These are phyloP conservation scores for Cyphellophora europaea DNA, from an alignment of 2,329 filamentous ascomycete species.

Conservation along the genomic window DNA sequence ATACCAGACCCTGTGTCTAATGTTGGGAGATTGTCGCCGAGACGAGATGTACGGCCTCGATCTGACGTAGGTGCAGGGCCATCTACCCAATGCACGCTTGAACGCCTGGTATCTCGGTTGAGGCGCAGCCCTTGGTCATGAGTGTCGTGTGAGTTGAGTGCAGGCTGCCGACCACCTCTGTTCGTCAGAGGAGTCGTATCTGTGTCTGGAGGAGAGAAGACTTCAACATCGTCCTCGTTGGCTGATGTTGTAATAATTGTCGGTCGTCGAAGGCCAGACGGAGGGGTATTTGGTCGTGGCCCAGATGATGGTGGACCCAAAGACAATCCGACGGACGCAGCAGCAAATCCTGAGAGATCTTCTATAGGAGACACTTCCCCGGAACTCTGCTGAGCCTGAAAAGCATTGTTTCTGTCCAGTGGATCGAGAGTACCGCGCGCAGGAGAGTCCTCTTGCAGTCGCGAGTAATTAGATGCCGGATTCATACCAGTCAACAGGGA, in stretches of 20 bases:
- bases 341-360: constrained; percentile 30
- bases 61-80: constrained; percentile 15
- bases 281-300: constrained; percentile 13
- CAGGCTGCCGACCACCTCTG: constrained; percentile 43
- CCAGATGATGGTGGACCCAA: constrained; percentile 23
- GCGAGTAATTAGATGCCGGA: constrained; percentile 24
- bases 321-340: constrained; percentile 33
- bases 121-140: constrained; percentile 33
- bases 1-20: constrained; percentile 50
- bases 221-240: constrained; percentile 20
- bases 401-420: neutral
- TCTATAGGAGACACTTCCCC: constrained; percentile 28
- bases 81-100: constrained; percentile 45
- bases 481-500: constrained; percentile 34
- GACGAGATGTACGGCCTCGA: constrained; percentile 33
- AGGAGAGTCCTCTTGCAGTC: constrained; percentile 15
- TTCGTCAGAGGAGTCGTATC: constrained; percentile 54
- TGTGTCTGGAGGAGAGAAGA: constrained; percentile 37
- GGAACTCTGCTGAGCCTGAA: constrained; percentile 4
- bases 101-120: constrained; percentile 40
- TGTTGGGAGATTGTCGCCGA: constrained; percentile 52
- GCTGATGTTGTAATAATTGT: constrained; percentile 21
- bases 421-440: constrained; percentile 3
- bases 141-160: constrained; percentile 38
- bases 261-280: constrained; percentile 14